These are phyloP conservation scores for Lentinula aciculospora DNA, from an alignment of 768 basidiomycete species.

Conservation along the genomic window DNA sequence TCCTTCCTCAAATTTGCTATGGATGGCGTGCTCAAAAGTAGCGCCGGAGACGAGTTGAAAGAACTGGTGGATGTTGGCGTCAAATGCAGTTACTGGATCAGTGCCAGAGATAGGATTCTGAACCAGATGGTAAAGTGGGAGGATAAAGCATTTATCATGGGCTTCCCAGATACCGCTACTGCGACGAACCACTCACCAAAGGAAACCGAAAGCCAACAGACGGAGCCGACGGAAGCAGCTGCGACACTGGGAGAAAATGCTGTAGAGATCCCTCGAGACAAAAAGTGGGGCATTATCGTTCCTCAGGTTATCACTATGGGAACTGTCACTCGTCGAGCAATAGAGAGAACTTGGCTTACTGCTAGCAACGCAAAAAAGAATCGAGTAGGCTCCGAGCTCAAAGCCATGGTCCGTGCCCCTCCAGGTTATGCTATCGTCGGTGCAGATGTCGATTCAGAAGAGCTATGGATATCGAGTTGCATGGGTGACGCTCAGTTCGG, in stretches of 20 bases:
- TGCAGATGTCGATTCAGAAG: slow-evolving; percentile 98
- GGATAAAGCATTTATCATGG: slow-evolving; percentile 36
- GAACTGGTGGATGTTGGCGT: slow-evolving; percentile 90
- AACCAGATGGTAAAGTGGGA: slow-evolving; percentile 95
- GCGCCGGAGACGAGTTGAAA: slow-evolving; percentile 71
- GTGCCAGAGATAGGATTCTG: slow-evolving; percentile 82
- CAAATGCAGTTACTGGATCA: slow-evolving; percentile 97
- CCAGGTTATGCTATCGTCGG: slow-evolving; percentile 92
- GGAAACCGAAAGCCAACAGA: slow-evolving; percentile 13
- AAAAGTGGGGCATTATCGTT: slow-evolving; percentile 86
- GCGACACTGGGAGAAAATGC: neutral
- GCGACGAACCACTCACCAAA: slow-evolving; percentile 10
- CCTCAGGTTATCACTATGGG: slow-evolving; percentile 99
- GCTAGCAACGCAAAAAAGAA: slow-evolving; percentile 98
- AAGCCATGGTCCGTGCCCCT: slow-evolving; percentile 95
- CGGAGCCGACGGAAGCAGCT: neutral
- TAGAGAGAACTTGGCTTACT: slow-evolving; percentile 97
- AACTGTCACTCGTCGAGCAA: slow-evolving; percentile 94
- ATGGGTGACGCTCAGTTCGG: slow-evolving; percentile 99
- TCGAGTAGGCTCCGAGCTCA: slow-evolving; percentile 96
- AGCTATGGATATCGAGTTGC: slow-evolving; percentile 97
- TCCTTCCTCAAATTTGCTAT: slow-evolving; percentile 85
- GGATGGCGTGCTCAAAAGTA: slow-evolving; percentile 81
- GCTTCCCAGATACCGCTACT: slow-evolving; percentile 26
- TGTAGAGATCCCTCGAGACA: slow-evolving; percentile 11